Evolutionary conservation across 805 yeast genomes (phyloP), one percentile per base, ranked within the genome.

Genomic region (Blastobotrys chiropterorum): DNA sequence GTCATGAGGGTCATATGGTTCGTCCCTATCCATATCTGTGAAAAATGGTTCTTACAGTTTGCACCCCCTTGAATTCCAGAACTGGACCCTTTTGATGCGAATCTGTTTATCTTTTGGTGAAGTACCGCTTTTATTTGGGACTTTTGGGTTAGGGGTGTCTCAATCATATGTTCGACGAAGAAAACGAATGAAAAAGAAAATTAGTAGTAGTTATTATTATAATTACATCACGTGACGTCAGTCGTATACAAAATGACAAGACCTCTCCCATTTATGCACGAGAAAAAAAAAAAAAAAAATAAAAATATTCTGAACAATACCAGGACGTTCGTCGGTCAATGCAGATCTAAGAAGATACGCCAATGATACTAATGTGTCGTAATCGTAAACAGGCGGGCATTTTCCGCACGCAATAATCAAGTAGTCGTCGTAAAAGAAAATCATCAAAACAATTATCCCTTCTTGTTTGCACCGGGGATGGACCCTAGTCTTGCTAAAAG

Each of bases 1-100:
- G 34, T 26, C 34, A 11, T 26, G 34, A 26, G 46, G 46, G 46
- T 43, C 46, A 43, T 43, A 43, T 14, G 46, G 46, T 21, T 43
- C 15, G 15, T 43, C 46, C 11, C 16, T 21, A 6, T 43, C 46
- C 46, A 43, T 43, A 16, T 15, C 11, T 15, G n/a, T n/a, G n/a
- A n/a, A 34, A n/a, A 34, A 13, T 39, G 8, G 17, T 5, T 26
- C 11, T 6, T 26, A 6, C 34, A 26, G 8, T 26, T 26, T 39
- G 38, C 19, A n/a, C 19, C 42, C 42, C 42, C 42, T n/a, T 39
- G 19, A n/a, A n/a, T 39, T 16, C n/a, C 19, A 7, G 19, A n/a
- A 14, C 42, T 39, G 19, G n/a, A n/a, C 19, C n/a, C 42, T 5
- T 14, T 16, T 39, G 42, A n/a, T 39, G 42, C 42, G 6, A n/a